phyloP scores from a whole-genome alignment of 2,329 filamentous ascomycete species.

The Aspergillus puulaauensis region DNA sequence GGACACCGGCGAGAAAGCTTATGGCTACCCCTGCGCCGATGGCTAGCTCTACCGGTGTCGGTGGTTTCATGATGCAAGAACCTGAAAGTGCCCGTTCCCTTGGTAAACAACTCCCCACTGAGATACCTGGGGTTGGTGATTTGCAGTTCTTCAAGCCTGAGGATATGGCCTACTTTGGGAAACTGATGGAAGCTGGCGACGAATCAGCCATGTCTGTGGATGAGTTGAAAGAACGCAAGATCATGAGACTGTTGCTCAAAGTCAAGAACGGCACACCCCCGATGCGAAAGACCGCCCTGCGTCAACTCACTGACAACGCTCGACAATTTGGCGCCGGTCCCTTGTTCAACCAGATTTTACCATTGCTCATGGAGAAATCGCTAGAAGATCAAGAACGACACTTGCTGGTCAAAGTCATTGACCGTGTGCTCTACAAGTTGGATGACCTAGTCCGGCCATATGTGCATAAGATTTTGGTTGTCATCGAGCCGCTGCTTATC shows the following conservation, averaged over 20 bases:
- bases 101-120: conserved; percentile 88
- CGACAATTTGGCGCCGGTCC: conserved; percentile 91
- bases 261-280: conserved; percentile 99
- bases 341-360: conserved; percentile 95
- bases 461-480: conserved; percentile 96
- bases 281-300: conserved; percentile 96
- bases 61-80: conserved; percentile 97
- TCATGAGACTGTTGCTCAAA: conserved; percentile 94
- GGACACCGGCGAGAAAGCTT: conserved; percentile 72
- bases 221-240: conserved; percentile 95
- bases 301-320: conserved; percentile 96
- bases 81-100: conserved; percentile 78
- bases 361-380: conserved; percentile 96
- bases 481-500: conserved; percentile 98
- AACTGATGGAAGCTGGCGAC: conserved; percentile 89
- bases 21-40: conserved; percentile 70
- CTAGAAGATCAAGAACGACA: conserved; percentile 97
- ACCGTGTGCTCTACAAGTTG: conserved; percentile 96
- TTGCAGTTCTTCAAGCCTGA: conserved; percentile 98
- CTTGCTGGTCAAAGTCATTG: conserved; percentile 97
- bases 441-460: conserved; percentile 95
- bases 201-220: conserved; percentile 91
- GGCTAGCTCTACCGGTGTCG: conserved; percentile 57
- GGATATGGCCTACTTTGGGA: conserved; percentile 98
- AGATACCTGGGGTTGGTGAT: conserved; percentile 94